Evolutionary conservation across 2,329 filamentous ascomycete species (phyloP), one percentile per base, ranked within the genome.

Genomic region (Fusarium gaditjirri): DNA sequence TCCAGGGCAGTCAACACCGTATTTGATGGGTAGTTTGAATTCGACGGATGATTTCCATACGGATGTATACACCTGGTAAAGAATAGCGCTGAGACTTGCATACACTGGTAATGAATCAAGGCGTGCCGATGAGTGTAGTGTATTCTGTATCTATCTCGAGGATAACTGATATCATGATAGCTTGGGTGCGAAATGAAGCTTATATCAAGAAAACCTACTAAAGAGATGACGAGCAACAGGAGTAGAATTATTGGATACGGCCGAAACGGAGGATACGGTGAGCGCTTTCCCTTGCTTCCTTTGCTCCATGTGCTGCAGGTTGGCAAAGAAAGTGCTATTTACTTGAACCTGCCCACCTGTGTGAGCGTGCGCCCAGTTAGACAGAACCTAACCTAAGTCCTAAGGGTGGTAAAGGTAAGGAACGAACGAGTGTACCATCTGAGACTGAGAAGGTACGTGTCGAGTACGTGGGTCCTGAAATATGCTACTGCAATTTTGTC

Each of bases 401-500:
- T 47, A n/a, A 49, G 29, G 44, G 13, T 33, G 31, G 31, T 31
- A 31, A 31, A 49, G 46, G 46, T 49, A n/a, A 49, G 29, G n/a
- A 49, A 50, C 27, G n/a, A 49, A 50, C 27, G 25, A 60, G 58
- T 43, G 49, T 64, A 70, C 70, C 46, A 17, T 33, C 29, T 67
- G 59, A 23, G 46, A 60, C 41, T 52, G 41, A 62, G 49, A 73
- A 73, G 70, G 70, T 72, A 72, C 70, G 70, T 65, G 56, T 67
- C 33, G 53, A 71, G 50, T 73, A 72, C 66, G 70, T 73, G 70
- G 71, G 70, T 61, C 65, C 52, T 58, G 53, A 9, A 54, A 67
- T 44, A 46, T 68, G 70, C 66, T 71, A 62, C 65, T 58, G 70
- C 54, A 73, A 74, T 73, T 63, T 75, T 60, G 74, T 68, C 70